Conservation (phyloP, 805 yeast genomes). For the Metschnikowia peoriensis region DNA sequence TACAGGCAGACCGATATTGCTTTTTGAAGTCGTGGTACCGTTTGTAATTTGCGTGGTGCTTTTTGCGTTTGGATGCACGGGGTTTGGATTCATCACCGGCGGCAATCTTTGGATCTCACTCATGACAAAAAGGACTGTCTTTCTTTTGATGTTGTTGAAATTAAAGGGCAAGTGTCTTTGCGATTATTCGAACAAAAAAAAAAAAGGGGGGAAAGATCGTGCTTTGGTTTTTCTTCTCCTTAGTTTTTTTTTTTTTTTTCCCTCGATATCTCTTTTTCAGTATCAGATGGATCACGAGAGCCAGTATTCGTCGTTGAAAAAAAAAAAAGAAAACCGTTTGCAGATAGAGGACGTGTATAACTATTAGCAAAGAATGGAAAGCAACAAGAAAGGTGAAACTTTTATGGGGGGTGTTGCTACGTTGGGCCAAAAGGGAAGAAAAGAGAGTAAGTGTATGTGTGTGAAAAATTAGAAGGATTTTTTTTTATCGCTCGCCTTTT, state of each 20-base stretch:
- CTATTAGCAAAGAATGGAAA: background rate
- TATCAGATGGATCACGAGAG: background rate
- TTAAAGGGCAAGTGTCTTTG: too few species aligned
- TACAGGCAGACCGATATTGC: slow-evolving; percentile 61
- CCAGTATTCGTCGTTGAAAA: background rate
- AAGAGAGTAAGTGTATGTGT: background rate
- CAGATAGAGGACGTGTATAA: background rate
- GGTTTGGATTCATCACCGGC: slow-evolving; percentile 23
- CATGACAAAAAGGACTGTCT: too few species aligned
- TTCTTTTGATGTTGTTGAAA: too few species aligned
- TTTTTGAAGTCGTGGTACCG: slow-evolving; percentile 64
- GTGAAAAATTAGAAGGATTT: slow-evolving; percentile 8
- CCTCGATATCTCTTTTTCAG: background rate
- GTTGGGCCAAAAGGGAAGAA: background rate
- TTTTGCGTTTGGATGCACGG: slow-evolving; percentile 62
- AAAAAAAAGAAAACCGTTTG: background rate
- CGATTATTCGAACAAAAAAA: too few species aligned
- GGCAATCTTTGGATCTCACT: slow-evolving; percentile 23
- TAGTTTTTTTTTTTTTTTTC: too few species aligned
- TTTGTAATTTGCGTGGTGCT: slow-evolving; percentile 55
- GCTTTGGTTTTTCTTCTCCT: too few species aligned
- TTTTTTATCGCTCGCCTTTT: slow-evolving; percentile 5
- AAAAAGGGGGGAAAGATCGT: too few species aligned
- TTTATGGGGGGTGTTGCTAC: background rate
- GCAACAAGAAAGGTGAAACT: background rate